Base-by-base conservation (phyloP, 2,329 filamentous ascomycete genomes). In the Dothiorella sarmentorum region DNA sequence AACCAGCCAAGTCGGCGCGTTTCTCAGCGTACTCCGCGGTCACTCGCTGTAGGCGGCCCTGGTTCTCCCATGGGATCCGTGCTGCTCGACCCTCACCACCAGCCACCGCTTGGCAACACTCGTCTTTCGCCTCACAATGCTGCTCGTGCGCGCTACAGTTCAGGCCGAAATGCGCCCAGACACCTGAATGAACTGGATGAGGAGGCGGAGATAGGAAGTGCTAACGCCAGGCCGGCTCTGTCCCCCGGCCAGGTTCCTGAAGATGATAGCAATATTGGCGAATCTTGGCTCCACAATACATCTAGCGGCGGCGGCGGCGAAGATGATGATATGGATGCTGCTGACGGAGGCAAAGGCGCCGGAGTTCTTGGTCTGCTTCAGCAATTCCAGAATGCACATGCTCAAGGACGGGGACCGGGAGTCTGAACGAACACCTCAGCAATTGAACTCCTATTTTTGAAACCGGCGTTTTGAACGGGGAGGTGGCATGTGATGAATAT, bases 51-150 rank as follows among this genome's bases (percentile, higher is more conserved):
- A 20, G 57, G 44, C 59, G 55, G 62, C 60, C 62, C 65, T 56
- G 69, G 69, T 4, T 88, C 85, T 9, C 87, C 87, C 4, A 86
- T 89, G 81, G 83, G 85, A 17, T 91, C 88, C 1, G 83, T 89
- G 63, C 78, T 92, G 1, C 77, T 92, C 2, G 89, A 92, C 71
- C 85, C 88, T 2, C 88, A 89, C 67, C 86, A 92, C 61, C 88
- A 91, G 61, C 88, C 88, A 5, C 76, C 79, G 1, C 75, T 76
- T 1, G 77, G 80, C 9, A 75, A 63, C 38, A 59, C 69, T 65
- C 77, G 64, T 75, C 75, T 60, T 73, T 76, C 67, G 55, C 66
- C 75, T 69, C 55, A 79, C 78, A 64, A 79, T 75, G 49, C 76
- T 70, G 31, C 83, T 76, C 62, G 74, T 68, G 47, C 78, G 75